Percentiles rank a stretch among this genome's conserved stretches.
These are phyloP conservation scores for Vitis cinerea DNA, from an alignment of 164 flowering plant species.

Conservation along the genomic window DNA sequence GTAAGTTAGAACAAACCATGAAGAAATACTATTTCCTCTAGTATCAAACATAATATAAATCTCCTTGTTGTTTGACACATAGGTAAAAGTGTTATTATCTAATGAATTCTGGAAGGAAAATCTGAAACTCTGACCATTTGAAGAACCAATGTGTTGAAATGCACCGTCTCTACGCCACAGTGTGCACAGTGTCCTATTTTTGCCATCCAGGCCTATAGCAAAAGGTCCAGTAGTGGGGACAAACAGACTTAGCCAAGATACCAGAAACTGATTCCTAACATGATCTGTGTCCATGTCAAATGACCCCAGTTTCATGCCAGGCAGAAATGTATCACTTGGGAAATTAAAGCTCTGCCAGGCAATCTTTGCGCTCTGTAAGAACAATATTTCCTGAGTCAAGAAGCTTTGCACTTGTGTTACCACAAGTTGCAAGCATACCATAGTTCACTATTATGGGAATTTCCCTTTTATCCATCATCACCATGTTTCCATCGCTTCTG, in stretches of 20 bases:
- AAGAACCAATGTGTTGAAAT: background rate
- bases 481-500: background rate
- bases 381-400: background rate
- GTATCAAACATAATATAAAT: background rate
- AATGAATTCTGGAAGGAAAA: background rate
- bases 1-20: background rate
- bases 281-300: constrained; percentile 1
- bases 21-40: too few species aligned
- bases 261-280: background rate
- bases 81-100: constrained; percentile 3
- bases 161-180: constrained; percentile 3
- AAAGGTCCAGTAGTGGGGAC: background rate
- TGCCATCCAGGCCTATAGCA: background rate
- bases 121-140: background rate
- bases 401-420: background rate
- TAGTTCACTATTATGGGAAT: background rate
- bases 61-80: background rate
- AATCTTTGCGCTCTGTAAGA: background rate
- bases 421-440: background rate
- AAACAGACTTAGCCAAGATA: constrained; percentile 2
- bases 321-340: constrained; percentile 1
- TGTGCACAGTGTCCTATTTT: background rate
- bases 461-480: background rate
- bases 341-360: background rate
- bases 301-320: constrained; percentile 9